Evolutionary conservation across 2,329 filamentous ascomycete species (phyloP), one percentile per base, ranked within the genome.

Genomic region (Didymellaceae sp.): DNA sequence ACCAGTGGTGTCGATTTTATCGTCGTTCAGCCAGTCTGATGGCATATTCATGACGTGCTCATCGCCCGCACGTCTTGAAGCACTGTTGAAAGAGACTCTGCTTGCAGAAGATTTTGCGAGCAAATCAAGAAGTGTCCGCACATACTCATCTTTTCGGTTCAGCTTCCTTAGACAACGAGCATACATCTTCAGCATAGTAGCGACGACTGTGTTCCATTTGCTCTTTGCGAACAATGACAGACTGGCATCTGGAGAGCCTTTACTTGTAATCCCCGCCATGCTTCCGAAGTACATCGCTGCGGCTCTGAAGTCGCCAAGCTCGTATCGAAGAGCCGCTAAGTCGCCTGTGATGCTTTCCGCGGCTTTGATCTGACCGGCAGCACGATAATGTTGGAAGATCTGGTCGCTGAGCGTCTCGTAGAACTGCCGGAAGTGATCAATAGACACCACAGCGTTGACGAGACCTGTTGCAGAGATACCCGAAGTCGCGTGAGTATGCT

Each of bases 101-200:
- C 67, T 71, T 18, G 68, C 70, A 24, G 73, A 86, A 0, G 84
- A 82, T 66, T 90, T 91, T 6, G 82, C 83, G 9, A 94, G 75
- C 1, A 97, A 77, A 62, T 88, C 88, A 11, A 97, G 78, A 7
- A 90, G 80, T 7, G 89, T 86, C 18, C 84, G 83, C 13, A 92
- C 85, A 63, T 91, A 95, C 55, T 96, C 90, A 43, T 93, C 88
- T 52, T 86, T 85, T 11, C 86, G 84, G 39, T 88, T 80, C 21
- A 96, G 81, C 61, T 90, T 82, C 58, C 89, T 87, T 21, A 99
- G 80, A 70, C 92, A 97, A 39, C 84, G 82, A 0, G 89, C 84
- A 68, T 97, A 94, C 80, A 97, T 88, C 57, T 90, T 84, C 5
- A 97, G 80, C 82, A 96, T 89, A 0, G 88, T 88, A 3, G 91